Evolutionary conservation across 345 rosid species (phyloP).

Genomic region (Sisymbrium irio): DNA sequence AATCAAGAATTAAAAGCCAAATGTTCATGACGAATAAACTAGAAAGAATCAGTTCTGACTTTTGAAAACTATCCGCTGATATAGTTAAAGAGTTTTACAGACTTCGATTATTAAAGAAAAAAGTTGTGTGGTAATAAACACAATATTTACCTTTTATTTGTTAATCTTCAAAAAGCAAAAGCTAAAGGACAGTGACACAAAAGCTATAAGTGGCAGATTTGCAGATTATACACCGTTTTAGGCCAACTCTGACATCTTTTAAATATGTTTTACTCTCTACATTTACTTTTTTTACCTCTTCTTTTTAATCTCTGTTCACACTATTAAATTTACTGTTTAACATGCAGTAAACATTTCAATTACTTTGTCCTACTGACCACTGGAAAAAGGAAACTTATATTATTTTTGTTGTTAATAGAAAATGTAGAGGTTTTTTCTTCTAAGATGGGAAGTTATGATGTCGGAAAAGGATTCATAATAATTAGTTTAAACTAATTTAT

Average conservation of each 20-base stretch:
- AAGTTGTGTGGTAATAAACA: slow-evolving; percentile 29
- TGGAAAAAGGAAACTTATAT: neutral
- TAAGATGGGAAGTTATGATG: neutral
- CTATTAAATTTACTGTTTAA: neutral
- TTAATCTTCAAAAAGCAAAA: slow-evolving; percentile 32
- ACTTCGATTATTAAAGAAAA: neutral
- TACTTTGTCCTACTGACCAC: slow-evolving; percentile 12
- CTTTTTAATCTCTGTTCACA: neutral
- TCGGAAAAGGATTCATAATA: neutral
- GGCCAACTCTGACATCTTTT: slow-evolving; percentile 39
- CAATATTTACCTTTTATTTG: slow-evolving; percentile 38
- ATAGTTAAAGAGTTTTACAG: slow-evolving; percentile 3
- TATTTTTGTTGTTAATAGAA: neutral
- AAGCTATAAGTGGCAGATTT: slow-evolving; percentile 35
- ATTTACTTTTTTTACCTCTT: slow-evolving; percentile 24
- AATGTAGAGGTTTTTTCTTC: neutral
- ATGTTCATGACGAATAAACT: neutral
- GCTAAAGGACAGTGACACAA: slow-evolving; percentile 33
- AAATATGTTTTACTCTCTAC: slow-evolving; percentile 15
- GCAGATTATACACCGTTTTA: slow-evolving; percentile 36
- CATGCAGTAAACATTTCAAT: slow-evolving; percentile 25
- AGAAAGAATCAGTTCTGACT: neutral
- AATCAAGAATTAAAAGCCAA: neutral
- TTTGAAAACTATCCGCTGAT: neutral
- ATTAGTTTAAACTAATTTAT: neutral